A percentile compares a stretch with the other conserved stretches of the same genome.
Conservation (phyloP, 192 early-diverging fungal species). For the Umbelopsis sp. region DNA sequence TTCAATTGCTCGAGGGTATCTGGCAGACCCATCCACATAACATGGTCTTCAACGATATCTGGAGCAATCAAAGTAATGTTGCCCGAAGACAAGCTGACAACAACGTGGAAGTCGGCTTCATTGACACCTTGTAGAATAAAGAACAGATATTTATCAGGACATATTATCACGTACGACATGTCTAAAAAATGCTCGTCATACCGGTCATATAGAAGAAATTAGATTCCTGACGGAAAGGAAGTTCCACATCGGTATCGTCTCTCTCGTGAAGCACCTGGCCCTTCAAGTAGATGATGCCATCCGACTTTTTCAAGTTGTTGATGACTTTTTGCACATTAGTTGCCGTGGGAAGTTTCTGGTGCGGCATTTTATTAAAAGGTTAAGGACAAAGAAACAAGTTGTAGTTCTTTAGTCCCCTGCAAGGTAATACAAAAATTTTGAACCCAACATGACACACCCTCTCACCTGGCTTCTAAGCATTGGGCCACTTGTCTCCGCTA, state of each 20-base stretch:
- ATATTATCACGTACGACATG: not conserved
- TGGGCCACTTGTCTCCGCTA: no score
- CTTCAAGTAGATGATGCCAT: conserved; percentile 63
- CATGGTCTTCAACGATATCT: conserved; percentile 62
- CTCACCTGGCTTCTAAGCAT: no score
- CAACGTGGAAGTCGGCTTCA: conserved; percentile 72
- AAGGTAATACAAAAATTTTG: no score
- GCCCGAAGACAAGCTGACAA: conserved; percentile 66
- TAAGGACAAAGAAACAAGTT: conserved; percentile 13
- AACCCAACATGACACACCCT: no score
- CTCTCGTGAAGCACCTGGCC: conserved; percentile 58
- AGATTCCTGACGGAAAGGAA: conserved; percentile 83
- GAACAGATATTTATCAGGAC: conserved; percentile 1
- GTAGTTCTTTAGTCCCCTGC: no score
- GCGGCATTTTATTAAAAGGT: conserved; percentile 1
- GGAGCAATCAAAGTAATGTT: conserved; percentile 72
- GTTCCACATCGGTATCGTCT: conserved; percentile 79
- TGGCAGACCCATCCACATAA: conserved; percentile 82
- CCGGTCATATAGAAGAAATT: conserved; percentile 86
- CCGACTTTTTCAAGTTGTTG: conserved; percentile 54
- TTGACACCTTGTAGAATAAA: conserved; percentile 55
- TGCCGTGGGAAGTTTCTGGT: conserved; percentile 61
- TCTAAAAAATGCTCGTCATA: not conserved
- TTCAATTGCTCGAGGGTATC: conserved; percentile 57
- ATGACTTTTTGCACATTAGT: conserved; percentile 62